Conservation (phyloP, 1,284 basidiomycete genomes). For the Trichosporon inkin region DNA sequence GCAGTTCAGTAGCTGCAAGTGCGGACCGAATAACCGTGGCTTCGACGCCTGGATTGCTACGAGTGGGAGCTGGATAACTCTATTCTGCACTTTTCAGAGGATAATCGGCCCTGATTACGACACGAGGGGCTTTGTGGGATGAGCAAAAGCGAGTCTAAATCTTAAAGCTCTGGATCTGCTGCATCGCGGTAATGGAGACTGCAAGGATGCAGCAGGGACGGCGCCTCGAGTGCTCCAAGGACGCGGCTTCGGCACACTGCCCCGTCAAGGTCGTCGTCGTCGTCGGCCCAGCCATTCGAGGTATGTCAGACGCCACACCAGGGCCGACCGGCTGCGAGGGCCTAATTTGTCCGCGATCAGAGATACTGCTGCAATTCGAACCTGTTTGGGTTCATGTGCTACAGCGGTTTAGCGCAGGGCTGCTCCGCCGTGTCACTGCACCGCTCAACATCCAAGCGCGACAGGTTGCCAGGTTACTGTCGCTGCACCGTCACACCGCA, state of each 20-base stretch:
- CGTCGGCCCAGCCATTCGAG: background rate
- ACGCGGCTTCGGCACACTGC: too few relatives aligned
- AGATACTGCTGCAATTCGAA: slow-evolving; percentile 2
- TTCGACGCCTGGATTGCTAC: too few relatives aligned
- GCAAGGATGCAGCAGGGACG: background rate
- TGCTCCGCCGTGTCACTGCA: background rate
- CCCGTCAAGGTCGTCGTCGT: too few relatives aligned
- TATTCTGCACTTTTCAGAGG: background rate
- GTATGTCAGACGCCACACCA: slow-evolving; percentile 8
- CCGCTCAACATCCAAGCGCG: too few relatives aligned
- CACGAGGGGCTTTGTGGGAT: background rate
- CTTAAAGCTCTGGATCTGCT: background rate
- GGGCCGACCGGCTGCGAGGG: background rate
- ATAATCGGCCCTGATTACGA: background rate
- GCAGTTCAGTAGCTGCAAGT: too few relatives aligned
- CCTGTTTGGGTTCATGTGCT: background rate
- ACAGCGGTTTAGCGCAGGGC: background rate
- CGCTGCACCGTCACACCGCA: background rate
- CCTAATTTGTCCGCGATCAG: background rate
- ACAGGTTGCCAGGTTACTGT: background rate
- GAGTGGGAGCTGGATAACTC: background rate
- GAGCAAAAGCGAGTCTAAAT: slow-evolving; percentile 2
- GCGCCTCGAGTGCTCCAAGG: too few relatives aligned
- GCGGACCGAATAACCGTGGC: too few relatives aligned
- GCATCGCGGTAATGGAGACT: background rate